phyloP scores from a whole-genome alignment of 1,139 yeast genomes.

The Tardiomyces depauwii region DNA sequence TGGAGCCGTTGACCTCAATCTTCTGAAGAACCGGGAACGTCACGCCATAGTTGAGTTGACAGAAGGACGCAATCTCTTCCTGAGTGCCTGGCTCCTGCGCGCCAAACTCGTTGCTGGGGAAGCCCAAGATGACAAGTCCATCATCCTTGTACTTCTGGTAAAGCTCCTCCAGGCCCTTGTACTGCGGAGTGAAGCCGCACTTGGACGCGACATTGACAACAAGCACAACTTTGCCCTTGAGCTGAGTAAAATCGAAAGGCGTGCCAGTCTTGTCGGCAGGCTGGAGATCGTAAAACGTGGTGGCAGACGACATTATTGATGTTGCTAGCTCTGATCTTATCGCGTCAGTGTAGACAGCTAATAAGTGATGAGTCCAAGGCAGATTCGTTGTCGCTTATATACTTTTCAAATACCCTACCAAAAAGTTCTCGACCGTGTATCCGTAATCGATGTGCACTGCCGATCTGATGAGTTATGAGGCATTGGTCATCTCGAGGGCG shows the following conservation, averaged over 20 bases:
- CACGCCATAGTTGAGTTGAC: conserved; percentile 64
- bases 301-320: conserved; percentile 14
- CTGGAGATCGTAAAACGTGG: conserved; percentile 41
- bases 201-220: conserved; percentile 90
- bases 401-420: too few relatives aligned
- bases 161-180: conserved; percentile 70
- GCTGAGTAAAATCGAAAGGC: conserved; percentile 52
- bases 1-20: conserved; percentile 78
- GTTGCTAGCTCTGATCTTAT: too few relatives aligned
- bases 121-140: conserved; percentile 74
- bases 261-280: conserved; percentile 50
- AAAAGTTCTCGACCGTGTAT: too few relatives aligned
- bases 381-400: too few relatives aligned
- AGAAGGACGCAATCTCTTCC: conserved; percentile 51
- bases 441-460: too few relatives aligned
- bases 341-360: too few relatives aligned
- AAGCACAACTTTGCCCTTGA: conserved; percentile 83
- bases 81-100: conserved; percentile 76
- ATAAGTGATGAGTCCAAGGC: too few relatives aligned
- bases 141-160: conserved; percentile 66
- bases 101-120: conserved; percentile 90
- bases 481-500: too few relatives aligned
- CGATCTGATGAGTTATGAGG: too few relatives aligned
- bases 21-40: conserved; percentile 82
- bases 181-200: conserved; percentile 49